phyloP scores from a whole-genome alignment of 2,329 filamentous ascomycete genomes.

The Paracoccidioides lutzii region DNA sequence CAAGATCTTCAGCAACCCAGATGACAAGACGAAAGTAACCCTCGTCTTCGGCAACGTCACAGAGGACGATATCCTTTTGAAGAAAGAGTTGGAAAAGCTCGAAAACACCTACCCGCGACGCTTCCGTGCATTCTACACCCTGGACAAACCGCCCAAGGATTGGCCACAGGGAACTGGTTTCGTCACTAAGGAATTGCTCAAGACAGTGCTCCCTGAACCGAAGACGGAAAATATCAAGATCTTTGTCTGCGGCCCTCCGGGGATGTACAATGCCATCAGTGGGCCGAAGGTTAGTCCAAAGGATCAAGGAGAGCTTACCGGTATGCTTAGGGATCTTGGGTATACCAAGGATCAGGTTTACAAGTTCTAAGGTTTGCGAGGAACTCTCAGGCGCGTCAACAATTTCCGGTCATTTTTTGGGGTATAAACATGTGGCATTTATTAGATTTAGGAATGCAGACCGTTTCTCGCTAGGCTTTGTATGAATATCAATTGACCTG shows the following conservation, averaged over 20 bases:
- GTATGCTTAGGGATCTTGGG: slow-evolving; percentile 70
- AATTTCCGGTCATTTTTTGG: too few species aligned
- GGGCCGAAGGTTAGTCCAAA: slow-evolving; percentile 81
- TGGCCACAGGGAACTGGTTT: slow-evolving; percentile 68
- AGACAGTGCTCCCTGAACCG: slow-evolving; percentile 87
- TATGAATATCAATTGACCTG: too few species aligned
- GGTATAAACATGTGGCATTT: too few species aligned
- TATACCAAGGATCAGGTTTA: slow-evolving; percentile 83
- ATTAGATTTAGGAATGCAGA: too few species aligned
- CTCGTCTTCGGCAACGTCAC: slow-evolving; percentile 82
- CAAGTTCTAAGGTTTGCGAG: slow-evolving; percentile 56
- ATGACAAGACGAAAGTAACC: slow-evolving; percentile 95
- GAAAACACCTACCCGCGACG: slow-evolving; percentile 93
- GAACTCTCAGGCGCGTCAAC: background rate
- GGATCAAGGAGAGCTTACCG: slow-evolving; percentile 83
- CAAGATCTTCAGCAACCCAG: slow-evolving; percentile 87
- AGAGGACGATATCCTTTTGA: slow-evolving; percentile 85
- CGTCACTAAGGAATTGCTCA: slow-evolving; percentile 82
- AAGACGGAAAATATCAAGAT: slow-evolving; percentile 88
- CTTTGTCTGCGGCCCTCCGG: slow-evolving; percentile 89
- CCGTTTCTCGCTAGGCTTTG: too few species aligned
- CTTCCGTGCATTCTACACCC: slow-evolving; percentile 88
- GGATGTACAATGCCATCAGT: slow-evolving; percentile 83
- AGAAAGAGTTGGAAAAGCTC: slow-evolving; percentile 68
- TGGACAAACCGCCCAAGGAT: slow-evolving; percentile 68